Evolutionary conservation across 805 yeast genomes (phyloP).

Genomic region (Komagataella pastoris): DNA sequence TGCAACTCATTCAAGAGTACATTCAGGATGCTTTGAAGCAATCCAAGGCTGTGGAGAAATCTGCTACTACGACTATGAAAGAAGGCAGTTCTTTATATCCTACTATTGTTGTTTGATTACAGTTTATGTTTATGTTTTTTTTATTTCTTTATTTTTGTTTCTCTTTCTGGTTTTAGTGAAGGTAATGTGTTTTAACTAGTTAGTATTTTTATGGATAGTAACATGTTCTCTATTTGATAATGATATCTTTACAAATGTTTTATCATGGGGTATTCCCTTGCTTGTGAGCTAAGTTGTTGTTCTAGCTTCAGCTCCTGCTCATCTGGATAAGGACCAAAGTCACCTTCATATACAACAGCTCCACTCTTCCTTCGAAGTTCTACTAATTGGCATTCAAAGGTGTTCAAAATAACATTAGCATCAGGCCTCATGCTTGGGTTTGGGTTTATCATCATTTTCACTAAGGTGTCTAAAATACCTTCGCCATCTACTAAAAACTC

Average conservation of each 20-base stretch:
- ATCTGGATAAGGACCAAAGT: slow-evolving; percentile 72
- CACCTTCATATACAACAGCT: slow-evolving; percentile 92
- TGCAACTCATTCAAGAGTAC: slow-evolving; percentile 7
- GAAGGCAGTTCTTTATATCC: not conserved
- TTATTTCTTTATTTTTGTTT: not conserved
- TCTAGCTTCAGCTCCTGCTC: slow-evolving; percentile 6
- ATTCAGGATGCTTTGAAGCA: slow-evolving; percentile 5
- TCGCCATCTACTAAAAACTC: slow-evolving; percentile 63
- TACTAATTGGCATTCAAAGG: slow-evolving; percentile 64
- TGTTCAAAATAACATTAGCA: slow-evolving; percentile 53
- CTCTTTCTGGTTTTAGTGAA: not conserved
- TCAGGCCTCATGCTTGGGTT: slow-evolving; percentile 72
- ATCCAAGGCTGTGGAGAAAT: not conserved
- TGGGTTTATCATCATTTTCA: slow-evolving; percentile 83
- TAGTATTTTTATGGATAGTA: not conserved
- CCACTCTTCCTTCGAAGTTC: slow-evolving; percentile 80
- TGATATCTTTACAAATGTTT: not conserved
- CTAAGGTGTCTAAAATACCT: slow-evolving; percentile 63
- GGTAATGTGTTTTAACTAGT: not conserved
- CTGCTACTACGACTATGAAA: not conserved
- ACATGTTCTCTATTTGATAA: not conserved
- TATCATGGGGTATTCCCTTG: not conserved
- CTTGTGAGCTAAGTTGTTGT: not conserved
- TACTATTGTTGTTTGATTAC: slow-evolving; percentile 1
- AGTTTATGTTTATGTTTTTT: not conserved